These are phyloP conservation scores for Monilinia laxa DNA, from an alignment of 2,329 filamentous ascomycete genomes.

Conservation along the genomic window DNA sequence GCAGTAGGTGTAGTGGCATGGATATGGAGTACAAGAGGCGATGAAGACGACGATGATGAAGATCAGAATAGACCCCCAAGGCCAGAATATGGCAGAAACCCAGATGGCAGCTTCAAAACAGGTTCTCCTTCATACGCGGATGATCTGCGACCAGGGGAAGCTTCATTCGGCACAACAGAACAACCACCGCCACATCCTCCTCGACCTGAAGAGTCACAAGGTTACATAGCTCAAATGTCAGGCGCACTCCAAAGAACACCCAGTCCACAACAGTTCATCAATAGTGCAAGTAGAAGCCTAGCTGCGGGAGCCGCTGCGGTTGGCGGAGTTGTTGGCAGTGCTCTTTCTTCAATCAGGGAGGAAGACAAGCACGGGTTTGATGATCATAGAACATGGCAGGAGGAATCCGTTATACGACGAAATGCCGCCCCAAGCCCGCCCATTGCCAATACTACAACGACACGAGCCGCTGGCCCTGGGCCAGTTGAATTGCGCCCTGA, in stretches of 20 bases:
- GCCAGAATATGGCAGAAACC: constrained; percentile 40
- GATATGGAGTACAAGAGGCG: constrained; percentile 87
- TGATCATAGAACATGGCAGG: constrained; percentile 89
- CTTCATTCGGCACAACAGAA: constrained; percentile 46
- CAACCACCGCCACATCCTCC: constrained; percentile 35
- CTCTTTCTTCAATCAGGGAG: constrained; percentile 78
- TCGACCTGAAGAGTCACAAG: constrained; percentile 48
- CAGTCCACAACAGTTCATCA: constrained; percentile 85
- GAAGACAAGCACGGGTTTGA: constrained; percentile 77
- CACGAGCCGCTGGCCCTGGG: constrained; percentile 29
- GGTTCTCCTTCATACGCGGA: constrained; percentile 45
- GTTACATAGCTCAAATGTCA: constrained; percentile 75
- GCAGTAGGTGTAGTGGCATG: constrained; percentile 84
- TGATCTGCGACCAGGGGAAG: constrained; percentile 43
- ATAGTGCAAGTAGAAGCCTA: constrained; percentile 77
- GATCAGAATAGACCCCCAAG: constrained; percentile 52
- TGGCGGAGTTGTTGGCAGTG: constrained; percentile 77
- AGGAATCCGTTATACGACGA: constrained; percentile 74
- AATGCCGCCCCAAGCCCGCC: constrained; percentile 44
- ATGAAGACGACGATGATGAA: constrained; percentile 64
- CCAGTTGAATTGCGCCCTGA: constrained; percentile 35
- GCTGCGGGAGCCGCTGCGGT: constrained; percentile 80
- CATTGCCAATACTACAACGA: constrained; percentile 37
- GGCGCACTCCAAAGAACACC: constrained; percentile 78
- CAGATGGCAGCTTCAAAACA: constrained; percentile 39